These are phyloP conservation scores for Allantophomopsis cytisporea DNA, from an alignment of 2,329 filamentous ascomycete genomes.

Conservation along the genomic window DNA sequence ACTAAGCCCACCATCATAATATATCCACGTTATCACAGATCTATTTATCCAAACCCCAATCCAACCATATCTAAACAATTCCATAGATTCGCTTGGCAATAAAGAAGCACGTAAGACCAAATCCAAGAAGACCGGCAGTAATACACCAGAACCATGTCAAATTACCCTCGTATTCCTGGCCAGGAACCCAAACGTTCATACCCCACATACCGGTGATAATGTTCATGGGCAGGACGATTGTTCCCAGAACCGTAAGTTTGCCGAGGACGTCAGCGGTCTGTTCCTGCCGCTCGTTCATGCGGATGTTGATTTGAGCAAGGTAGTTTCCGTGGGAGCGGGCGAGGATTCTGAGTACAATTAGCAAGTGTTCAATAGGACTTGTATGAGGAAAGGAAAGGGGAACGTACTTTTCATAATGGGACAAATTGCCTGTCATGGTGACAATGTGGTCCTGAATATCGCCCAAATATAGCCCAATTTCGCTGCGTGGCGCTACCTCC, in stretches of 20 bases:
- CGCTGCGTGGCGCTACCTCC: constrained; percentile 87
- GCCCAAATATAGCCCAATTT: constrained; percentile 94
- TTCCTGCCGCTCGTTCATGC: constrained; percentile 96
- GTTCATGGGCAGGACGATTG: constrained; percentile 97
- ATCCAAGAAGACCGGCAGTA: constrained; percentile 62
- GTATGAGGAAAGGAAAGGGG: background rate
- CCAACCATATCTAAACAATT: constrained; percentile 12
- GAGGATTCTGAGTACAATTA: constrained; percentile 48
- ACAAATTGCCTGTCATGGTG: constrained; percentile 94
- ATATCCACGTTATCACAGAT: too few species aligned
- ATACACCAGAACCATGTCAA: constrained; percentile 63
- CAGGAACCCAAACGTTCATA: constrained; percentile 96
- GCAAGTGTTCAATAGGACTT: constrained; percentile 5
- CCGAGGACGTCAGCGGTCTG: constrained; percentile 90
- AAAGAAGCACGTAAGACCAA: constrained; percentile 61
- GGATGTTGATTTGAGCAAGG: constrained; percentile 97
- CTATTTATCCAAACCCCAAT: too few species aligned
- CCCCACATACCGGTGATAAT: constrained; percentile 98
- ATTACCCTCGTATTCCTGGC: constrained; percentile 68
- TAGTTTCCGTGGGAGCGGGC: constrained; percentile 91
- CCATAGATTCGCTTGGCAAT: constrained; percentile 17
- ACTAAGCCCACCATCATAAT: too few species aligned
- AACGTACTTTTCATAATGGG: constrained; percentile 86
- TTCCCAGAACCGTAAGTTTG: constrained; percentile 89
- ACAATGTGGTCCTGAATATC: constrained; percentile 99